A percentile compares a stretch with the other conserved stretches of the same genome.
These are phyloP conservation scores for Lasiodiplodia citricola DNA, from an alignment of 2,329 filamentous ascomycete species.

Conservation along the genomic window DNA sequence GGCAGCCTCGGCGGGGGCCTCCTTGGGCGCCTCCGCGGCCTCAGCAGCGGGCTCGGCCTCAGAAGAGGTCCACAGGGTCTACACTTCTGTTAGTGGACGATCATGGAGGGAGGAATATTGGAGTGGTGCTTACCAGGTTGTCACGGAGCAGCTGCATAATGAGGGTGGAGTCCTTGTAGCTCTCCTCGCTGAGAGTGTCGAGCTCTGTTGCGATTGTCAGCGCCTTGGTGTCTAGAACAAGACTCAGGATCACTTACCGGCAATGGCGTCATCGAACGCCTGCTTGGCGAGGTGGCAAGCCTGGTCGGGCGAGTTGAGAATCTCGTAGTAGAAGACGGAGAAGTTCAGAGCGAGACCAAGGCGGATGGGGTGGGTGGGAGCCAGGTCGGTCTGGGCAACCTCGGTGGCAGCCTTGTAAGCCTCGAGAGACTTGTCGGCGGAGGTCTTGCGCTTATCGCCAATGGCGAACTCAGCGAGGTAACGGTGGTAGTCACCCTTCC, in stretches of 20 bases:
- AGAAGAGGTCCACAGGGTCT: constrained; percentile 93
- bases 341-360: constrained; percentile 98
- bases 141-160: constrained; percentile 99
- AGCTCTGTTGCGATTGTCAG: constrained; percentile 64
- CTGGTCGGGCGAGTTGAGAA: constrained; percentile 95
- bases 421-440: constrained; percentile 86
- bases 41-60: constrained; percentile 72
- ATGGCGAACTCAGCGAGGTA: constrained; percentile 93
- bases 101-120: background rate
- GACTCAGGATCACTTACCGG: constrained; percentile 42
- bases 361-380: constrained; percentile 96
- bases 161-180: constrained; percentile 97
- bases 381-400: constrained; percentile 96
- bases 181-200: constrained; percentile 96
- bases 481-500: constrained; percentile 97
- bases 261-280: constrained; percentile 97
- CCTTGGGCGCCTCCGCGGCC: constrained; percentile 53
- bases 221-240: background rate
- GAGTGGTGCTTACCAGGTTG: constrained; percentile 65
- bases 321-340: constrained; percentile 99
- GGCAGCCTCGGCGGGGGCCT: constrained; percentile 53
- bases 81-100: constrained; percentile 19
- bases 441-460: constrained; percentile 88
- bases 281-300: constrained; percentile 99
- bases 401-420: constrained; percentile 99